Conservation (phyloP, 331 rosid genomes). For the Acacia pycnantha region DNA sequence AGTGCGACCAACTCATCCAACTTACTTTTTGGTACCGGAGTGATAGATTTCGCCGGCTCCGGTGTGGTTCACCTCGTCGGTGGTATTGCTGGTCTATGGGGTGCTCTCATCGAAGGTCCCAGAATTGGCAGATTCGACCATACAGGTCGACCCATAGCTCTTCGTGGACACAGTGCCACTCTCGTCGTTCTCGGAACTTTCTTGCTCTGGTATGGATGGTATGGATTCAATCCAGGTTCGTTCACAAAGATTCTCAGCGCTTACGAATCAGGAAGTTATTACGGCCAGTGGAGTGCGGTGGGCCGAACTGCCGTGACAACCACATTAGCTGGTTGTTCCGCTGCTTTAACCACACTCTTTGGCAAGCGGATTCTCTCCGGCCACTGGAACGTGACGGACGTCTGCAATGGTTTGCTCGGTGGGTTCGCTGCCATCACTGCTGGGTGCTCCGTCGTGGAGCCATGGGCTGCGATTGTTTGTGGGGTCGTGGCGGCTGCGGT, state of each 20-base stretch:
- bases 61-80: conserved; percentile 4
- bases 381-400: conserved; percentile 79
- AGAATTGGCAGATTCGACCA: conserved; percentile 62
- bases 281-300: conserved; percentile 71
- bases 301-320: conserved; percentile 75
- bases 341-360: conserved; percentile 64
- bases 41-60: conserved; percentile 58
- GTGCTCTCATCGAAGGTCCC: conserved; percentile 64
- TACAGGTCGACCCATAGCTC: conserved; percentile 20
- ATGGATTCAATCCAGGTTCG: conserved; percentile 50
- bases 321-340: conserved; percentile 62
- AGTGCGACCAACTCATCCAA: conserved; percentile 27
- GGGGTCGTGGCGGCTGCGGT: conserved; percentile 45
- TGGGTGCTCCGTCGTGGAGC: conserved; percentile 52
- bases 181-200: conserved; percentile 4
- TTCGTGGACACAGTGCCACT: conserved; percentile 10
- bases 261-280: conserved; percentile 40
- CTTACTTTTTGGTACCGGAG: conserved; percentile 52
- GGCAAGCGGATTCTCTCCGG: conserved; percentile 61
- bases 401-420: conserved; percentile 70
- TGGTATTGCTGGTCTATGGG: conserved; percentile 58
- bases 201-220: conserved; percentile 10
- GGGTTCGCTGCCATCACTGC: conserved; percentile 68
- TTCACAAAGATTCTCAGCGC: conserved; percentile 44
- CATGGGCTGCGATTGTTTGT: neutral